These are phyloP conservation scores for Phytophthora boehmeriae DNA, from an alignment of 352 stramenopile genomes.

Conservation along the genomic window DNA sequence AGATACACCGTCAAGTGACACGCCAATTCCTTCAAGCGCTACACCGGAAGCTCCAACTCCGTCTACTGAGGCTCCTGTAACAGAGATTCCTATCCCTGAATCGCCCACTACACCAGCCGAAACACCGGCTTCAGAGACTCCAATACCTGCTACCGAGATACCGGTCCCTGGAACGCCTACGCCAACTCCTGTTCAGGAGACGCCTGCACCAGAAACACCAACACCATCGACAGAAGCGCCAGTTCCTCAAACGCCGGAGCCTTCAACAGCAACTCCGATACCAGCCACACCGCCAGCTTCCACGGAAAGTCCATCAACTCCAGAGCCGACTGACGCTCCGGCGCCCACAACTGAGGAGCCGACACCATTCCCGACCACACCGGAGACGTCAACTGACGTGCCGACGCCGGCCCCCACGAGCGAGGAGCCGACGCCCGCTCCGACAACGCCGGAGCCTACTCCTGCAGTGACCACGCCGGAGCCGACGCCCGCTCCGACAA, in stretches of 20 bases:
- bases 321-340: constrained; percentile 1
- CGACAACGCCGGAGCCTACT: neutral
- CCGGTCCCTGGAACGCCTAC: neutral
- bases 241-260: neutral
- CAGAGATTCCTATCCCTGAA: neutral
- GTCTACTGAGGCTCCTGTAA: constrained; percentile 1
- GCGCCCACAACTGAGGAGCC: constrained; percentile 1
- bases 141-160: constrained; percentile 3
- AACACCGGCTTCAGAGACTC: neutral
- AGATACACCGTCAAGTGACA: neutral
- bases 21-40: neutral
- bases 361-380: neutral
- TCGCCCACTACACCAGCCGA: neutral
- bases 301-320: neutral
- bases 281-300: neutral
- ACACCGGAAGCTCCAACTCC: constrained; percentile 4
- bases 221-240: constrained; percentile 10
- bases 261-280: neutral
- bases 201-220: constrained; percentile 6
- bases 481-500: constrained; percentile 5
- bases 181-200: constrained; percentile 1
- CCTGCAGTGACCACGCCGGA: neutral
- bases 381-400: neutral
- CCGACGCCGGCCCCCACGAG: constrained; percentile 2
- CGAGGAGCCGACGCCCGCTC: neutral